Percentiles rank a stretch among this genome's conserved stretches.
phyloP scores from a whole-genome alignment of 1,284 basidiomycete species.

The Apiotrichum siamense region DNA sequence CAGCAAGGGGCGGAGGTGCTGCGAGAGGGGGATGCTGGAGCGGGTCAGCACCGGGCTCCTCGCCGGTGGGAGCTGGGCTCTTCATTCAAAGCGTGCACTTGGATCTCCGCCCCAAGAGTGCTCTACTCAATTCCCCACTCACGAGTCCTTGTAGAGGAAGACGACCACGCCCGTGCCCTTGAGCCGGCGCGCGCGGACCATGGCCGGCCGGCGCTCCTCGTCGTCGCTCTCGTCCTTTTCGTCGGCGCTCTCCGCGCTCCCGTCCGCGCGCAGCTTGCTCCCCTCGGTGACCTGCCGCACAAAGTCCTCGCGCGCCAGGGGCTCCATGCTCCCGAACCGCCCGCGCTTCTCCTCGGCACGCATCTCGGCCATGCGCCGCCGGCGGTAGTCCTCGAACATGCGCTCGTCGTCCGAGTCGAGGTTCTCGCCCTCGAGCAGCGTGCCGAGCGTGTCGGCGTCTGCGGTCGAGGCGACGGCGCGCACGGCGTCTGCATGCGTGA shows the following conservation, averaged over 20 bases:
- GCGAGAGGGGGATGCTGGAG: constrained; percentile 66
- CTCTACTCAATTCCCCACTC: constrained; percentile 22
- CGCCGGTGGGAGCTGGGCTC: too few species aligned
- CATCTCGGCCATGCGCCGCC: constrained; percentile 64
- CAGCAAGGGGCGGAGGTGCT: constrained; percentile 67
- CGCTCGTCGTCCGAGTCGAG: constrained; percentile 72
- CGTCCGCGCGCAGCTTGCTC: constrained; percentile 65
- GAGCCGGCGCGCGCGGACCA: constrained; percentile 23
- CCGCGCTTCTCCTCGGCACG: constrained; percentile 58
- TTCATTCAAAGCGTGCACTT: too few species aligned
- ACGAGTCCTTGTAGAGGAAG: constrained; percentile 54
- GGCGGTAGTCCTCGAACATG: constrained; percentile 63
- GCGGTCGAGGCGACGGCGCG: constrained; percentile 49
- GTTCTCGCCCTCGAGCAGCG: constrained; percentile 62
- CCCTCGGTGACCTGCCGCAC: constrained; percentile 91
- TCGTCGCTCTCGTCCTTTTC: constrained; percentile 40
- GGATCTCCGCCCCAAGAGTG: too few species aligned
- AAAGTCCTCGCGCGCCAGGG: constrained; percentile 88
- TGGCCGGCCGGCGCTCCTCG: constrained; percentile 23
- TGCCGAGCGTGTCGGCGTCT: constrained; percentile 58
- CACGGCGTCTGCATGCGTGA: constrained; percentile 48
- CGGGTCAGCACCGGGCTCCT: too few species aligned
- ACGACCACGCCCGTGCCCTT: constrained; percentile 55
- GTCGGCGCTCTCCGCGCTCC: constrained; percentile 45
- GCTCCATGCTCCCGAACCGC: constrained; percentile 78